Percentiles rank a stretch among this genome's conserved stretches.
These are phyloP conservation scores for Trametes sanguinea DNA, from an alignment of 768 basidiomycete genomes.

Conservation along the genomic window DNA sequence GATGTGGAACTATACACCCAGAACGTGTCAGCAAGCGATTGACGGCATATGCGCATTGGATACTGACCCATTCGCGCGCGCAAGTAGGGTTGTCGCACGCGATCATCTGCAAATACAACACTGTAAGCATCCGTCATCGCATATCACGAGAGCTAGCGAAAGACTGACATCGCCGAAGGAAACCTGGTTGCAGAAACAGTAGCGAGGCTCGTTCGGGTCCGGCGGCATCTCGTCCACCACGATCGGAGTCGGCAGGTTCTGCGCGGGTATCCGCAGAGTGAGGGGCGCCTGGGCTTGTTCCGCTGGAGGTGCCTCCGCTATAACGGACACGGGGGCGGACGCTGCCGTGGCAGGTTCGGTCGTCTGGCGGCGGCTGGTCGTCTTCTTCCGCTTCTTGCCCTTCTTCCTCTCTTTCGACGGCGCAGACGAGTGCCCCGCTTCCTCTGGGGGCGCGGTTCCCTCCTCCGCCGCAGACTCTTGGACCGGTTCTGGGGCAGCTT, in stretches of 20 bases:
- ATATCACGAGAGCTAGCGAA: too few relatives aligned
- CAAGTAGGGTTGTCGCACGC: slow-evolving; percentile 78
- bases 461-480: neutral
- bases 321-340: neutral
- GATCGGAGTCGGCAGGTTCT: slow-evolving; percentile 19
- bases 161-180: slow-evolving; percentile 75
- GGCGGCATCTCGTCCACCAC: slow-evolving; percentile 23
- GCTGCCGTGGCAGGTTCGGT: neutral
- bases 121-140: too few relatives aligned
- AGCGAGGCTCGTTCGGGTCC: slow-evolving; percentile 51
- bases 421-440: slow-evolving; percentile 14
- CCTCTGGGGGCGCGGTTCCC: neutral
- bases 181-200: slow-evolving; percentile 80
- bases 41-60: neutral
- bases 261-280: slow-evolving; percentile 41
- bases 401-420: slow-evolving; percentile 29
- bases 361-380: neutral
- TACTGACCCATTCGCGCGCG: slow-evolving; percentile 79
- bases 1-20: slow-evolving; percentile 62
- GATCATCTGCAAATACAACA: slow-evolving; percentile 64
- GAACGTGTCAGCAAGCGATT: too few relatives aligned
- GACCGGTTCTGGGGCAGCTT: neutral
- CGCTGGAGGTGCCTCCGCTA: neutral
- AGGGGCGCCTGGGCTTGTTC: slow-evolving; percentile 26
- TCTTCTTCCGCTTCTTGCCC: slow-evolving; percentile 19